Evolutionary conservation across 2,329 filamentous ascomycete species (phyloP).

Genomic region (Talaromyces albobiverticillius): DNA sequence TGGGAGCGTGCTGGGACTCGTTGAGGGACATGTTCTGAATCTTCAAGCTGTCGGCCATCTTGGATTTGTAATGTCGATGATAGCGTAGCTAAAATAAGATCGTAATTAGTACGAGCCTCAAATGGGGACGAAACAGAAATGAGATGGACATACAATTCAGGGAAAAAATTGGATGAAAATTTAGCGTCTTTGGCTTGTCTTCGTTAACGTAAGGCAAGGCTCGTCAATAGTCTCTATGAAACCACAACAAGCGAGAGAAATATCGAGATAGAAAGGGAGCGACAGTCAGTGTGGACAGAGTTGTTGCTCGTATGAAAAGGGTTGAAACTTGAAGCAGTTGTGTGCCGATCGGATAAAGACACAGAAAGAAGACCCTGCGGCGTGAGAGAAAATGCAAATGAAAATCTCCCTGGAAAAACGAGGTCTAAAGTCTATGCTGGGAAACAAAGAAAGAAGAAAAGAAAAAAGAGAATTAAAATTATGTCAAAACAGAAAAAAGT

Average conservation of each 20-base stretch:
- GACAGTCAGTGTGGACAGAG: slow-evolving; percentile 17
- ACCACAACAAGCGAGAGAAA: slow-evolving; percentile 3
- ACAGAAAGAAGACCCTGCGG: slow-evolving; percentile 25
- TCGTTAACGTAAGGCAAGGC: neutral
- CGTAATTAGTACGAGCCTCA: neutral
- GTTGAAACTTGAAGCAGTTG: slow-evolving; percentile 19
- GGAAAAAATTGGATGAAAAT: neutral
- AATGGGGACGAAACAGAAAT: neutral
- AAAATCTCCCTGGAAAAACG: slow-evolving; percentile 17
- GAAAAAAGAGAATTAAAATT: slow-evolving; percentile 22
- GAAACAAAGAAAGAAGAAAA: slow-evolving; percentile 27
- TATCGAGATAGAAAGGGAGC: slow-evolving; percentile 18
- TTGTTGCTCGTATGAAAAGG: slow-evolving; percentile 13
- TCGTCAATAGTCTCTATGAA: slow-evolving; percentile 3
- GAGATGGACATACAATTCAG: slow-evolving; percentile 1
- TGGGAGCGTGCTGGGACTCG: slow-evolving; percentile 60
- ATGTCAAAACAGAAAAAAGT: slow-evolving; percentile 13
- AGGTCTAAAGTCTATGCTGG: slow-evolving; percentile 31
- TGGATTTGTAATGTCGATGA: slow-evolving; percentile 2
- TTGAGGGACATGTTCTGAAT: slow-evolving; percentile 49
- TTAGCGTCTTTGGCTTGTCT: neutral
- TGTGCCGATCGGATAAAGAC: slow-evolving; percentile 20
- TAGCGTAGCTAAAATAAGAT: neutral
- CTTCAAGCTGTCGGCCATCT: slow-evolving; percentile 40
- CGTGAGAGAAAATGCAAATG: slow-evolving; percentile 10